A percentile compares a stretch with the other conserved stretches of the same genome.
phyloP scores from a whole-genome alignment of 345 rosid genomes.

The Rhizophora mangle region DNA sequence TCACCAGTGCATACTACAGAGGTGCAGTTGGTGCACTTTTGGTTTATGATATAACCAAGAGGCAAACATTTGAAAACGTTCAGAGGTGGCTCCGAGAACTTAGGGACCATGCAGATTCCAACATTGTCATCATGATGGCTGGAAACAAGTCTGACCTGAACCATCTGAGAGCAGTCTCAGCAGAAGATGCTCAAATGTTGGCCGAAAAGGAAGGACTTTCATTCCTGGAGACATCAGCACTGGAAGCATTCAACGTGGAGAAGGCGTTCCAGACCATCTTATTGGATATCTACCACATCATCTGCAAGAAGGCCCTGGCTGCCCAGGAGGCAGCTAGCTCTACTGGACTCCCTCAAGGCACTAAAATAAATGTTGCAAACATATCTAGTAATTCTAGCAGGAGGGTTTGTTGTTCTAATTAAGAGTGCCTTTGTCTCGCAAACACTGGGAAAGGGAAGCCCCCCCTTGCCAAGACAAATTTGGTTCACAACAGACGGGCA shows the following conservation, averaged over 20 bases:
- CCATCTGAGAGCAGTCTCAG: constrained; percentile 42
- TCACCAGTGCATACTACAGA: constrained; percentile 70
- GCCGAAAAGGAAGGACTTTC: constrained; percentile 51
- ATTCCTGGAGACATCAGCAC: constrained; percentile 60
- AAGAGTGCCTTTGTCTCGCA: not conserved
- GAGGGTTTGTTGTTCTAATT: constrained; percentile 57
- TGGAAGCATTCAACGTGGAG: constrained; percentile 56
- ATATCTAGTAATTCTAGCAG: constrained; percentile 37
- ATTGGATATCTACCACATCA: constrained; percentile 53
- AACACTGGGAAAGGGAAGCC: not conserved
- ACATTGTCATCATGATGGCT: constrained; percentile 68
- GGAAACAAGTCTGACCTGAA: constrained; percentile 67
- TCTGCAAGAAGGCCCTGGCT: constrained; percentile 61
- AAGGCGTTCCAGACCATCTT: constrained; percentile 59
- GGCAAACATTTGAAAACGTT: constrained; percentile 60
- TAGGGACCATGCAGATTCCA: constrained; percentile 68
- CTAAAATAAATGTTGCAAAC: constrained; percentile 57
- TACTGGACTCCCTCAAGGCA: constrained; percentile 56
- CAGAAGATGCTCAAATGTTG: constrained; percentile 37
- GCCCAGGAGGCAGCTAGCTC: constrained; percentile 48
- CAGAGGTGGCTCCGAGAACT: constrained; percentile 63
- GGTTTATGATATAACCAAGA: constrained; percentile 66
- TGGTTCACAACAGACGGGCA: constrained; percentile 6
- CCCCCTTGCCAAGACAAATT: not conserved
- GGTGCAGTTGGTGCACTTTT: constrained; percentile 69